These are phyloP conservation scores for Talaromyces ruber DNA, from an alignment of 495 filamentous ascomycete species.

Conservation along the genomic window DNA sequence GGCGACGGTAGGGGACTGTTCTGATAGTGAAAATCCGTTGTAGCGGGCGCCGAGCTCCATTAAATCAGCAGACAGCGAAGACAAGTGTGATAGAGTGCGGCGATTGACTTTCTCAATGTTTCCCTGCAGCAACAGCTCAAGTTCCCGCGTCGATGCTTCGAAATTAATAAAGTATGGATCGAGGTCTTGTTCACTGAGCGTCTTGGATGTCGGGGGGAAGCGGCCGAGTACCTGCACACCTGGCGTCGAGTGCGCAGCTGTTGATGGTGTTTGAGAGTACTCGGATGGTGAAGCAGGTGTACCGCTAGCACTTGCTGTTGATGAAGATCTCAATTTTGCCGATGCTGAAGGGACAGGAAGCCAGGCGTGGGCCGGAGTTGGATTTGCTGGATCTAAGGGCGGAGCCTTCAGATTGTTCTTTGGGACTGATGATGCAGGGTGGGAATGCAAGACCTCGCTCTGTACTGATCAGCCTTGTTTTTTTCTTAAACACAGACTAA, in stretches of 20 bases:
- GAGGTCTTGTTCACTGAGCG: constrained; percentile 77
- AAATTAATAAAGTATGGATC: constrained; percentile 94
- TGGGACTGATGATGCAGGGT: constrained; percentile 82
- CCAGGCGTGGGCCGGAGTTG: constrained; percentile 78
- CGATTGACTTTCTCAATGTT: constrained; percentile 95
- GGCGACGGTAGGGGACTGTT: constrained; percentile 79
- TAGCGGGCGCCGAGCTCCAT: constrained; percentile 88
- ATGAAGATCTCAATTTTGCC: constrained; percentile 66
- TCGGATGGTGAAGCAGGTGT: constrained; percentile 44
- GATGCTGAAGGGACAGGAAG: constrained; percentile 78
- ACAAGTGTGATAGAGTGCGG: constrained; percentile 75
- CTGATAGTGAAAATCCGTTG: constrained; percentile 94
- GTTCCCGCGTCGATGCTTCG: constrained; percentile 76
- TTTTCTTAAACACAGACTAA: not conserved
- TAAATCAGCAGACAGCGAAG: constrained; percentile 74
- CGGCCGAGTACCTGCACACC: constrained; percentile 62
- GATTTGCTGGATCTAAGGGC: constrained; percentile 85
- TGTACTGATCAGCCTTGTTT: constrained; percentile 35
- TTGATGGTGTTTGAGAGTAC: constrained; percentile 35
- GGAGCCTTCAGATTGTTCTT: constrained; percentile 91
- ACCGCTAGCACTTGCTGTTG: constrained; percentile 36
- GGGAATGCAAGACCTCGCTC: constrained; percentile 86
- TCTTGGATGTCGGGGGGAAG: constrained; percentile 72
- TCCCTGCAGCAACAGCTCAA: constrained; percentile 78
- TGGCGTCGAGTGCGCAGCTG: constrained; percentile 48